Evolutionary conservation across 2,329 filamentous ascomycete genomes (phyloP), one percentile per base, ranked within the genome.

Genomic region (Trichophyton simii): DNA sequence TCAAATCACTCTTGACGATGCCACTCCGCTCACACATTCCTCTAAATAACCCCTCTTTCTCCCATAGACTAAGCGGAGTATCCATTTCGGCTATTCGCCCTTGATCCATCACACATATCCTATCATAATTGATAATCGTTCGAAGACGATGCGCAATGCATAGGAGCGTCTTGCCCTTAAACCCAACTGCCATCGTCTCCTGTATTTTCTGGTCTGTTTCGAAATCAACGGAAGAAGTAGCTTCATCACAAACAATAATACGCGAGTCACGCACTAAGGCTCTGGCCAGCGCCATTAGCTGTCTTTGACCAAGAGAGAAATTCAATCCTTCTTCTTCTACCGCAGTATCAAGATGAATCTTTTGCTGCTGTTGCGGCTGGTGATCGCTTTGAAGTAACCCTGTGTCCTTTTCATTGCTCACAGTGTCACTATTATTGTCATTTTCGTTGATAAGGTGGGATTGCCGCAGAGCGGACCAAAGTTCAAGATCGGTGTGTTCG

Each of bases 141-240:
- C 89, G 87, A 68, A 97, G 78, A 3, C 92, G 82, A 75, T 97
- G 92, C 4, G 92, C 92, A 72, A 97, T 96, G 74, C 91, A 96
- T 22, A 97, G 78, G 55, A 97, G 76, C 1, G 92, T 96, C 78
- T 88, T 89, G 63, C 91, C 91, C 60, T 82, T 81, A 79, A 97
- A 97, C 0, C 86, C 91, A 0, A 82, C 81, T 0, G 89, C 87
- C 74, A 97, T 96, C 2, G 91, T 95, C 61, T 80, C 79, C 74
- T 97, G 92, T 71, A 97, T 96, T 81, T 94, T 95, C 74, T 90
- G 87, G 71, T 99, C 94, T 2, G 92, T 97, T 71, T 96, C 92
- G 79, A 96, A 94, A 73, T 97, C 92, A 6, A 97, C 91, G 0
- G 84, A 88, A 1, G 87, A 90, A 0, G 94, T 99, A 0, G 94